Base-by-base conservation (phyloP, 2,329 filamentous ascomycete genomes). In the Ascochyta fabae region DNA sequence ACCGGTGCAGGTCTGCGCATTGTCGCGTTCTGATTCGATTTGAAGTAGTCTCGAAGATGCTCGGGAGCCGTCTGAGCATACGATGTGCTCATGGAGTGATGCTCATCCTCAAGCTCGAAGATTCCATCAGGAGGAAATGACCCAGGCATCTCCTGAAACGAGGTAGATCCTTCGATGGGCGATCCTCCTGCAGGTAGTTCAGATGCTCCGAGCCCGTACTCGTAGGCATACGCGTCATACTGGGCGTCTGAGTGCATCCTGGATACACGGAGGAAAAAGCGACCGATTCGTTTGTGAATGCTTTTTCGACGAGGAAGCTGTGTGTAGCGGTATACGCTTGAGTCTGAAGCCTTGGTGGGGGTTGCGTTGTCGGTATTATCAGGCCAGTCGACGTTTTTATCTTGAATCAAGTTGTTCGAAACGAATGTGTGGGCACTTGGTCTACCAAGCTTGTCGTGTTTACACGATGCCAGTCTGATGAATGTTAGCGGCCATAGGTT, bases 91-190 rank as follows among this genome's bases (percentile, higher is more conserved):
- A 15, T 26, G 4, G 19, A 15, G 3, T n/a, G 15, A 13, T 5
- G 33, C 13, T 12, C 5, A 24, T 34, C 15, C 8, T 53, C 49
- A 5, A 53, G 50, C 38, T 53, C 53, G 36, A 34, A 48, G 9
- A 23, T 23, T 22, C 26, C 26, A 4, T 19, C 6, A 19, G 3
- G 15, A n/a, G 24, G n/a, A 6, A 46, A 47, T 4, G 53, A 46
- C 2, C 27, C 47, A n/a, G 53, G 46, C 53, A 55, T 55, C 36
- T 55, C 53, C 8, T 42, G 29, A 9, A 42, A 19, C 0, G 53
- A 24, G 13, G 36, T 16, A 13, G 40, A 36, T 6, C 29, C 36
- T 41, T 49, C 36, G 6, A 33, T 33, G 6, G 39, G 31, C 5
- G 36, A 4, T 4, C 10, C 53, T 26, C 31, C 41, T 1, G 35